Evolutionary conservation across 352 stramenopile species (phyloP).

Genomic region (Phytopythium delawarense): DNA sequence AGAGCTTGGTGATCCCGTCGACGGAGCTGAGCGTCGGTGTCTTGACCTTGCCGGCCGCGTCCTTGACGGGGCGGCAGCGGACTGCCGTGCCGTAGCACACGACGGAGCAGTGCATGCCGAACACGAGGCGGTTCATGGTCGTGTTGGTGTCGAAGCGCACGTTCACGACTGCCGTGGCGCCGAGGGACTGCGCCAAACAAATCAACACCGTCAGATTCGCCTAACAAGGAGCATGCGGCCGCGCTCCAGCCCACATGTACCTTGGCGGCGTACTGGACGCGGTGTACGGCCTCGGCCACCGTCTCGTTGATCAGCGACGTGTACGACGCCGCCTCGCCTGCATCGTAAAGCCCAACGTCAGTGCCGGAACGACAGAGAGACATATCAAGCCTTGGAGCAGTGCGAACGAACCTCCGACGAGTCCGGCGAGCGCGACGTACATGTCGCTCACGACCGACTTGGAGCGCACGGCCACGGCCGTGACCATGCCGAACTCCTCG

Average conservation of each 20-base stretch:
- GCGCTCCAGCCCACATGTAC: slow-evolving; percentile 6
- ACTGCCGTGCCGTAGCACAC: slow-evolving; percentile 80
- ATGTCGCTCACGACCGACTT: slow-evolving; percentile 83
- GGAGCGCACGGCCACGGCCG: slow-evolving; percentile 67
- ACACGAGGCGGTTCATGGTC: slow-evolving; percentile 84
- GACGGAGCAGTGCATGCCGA: slow-evolving; percentile 77
- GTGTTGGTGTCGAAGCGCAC: slow-evolving; percentile 83
- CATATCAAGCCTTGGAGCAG: neutral
- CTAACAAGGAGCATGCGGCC: neutral
- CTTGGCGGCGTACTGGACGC: slow-evolving; percentile 67
- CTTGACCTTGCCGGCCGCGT: slow-evolving; percentile 7
- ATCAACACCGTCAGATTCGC: neutral
- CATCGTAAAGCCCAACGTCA: neutral
- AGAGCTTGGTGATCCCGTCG: slow-evolving; percentile 3
- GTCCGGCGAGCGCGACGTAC: slow-evolving; percentile 64
- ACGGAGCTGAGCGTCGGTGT: slow-evolving; percentile 1
- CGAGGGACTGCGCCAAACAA: slow-evolving; percentile 32
- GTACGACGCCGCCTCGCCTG: slow-evolving; percentile 69
- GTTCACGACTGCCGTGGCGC: slow-evolving; percentile 73
- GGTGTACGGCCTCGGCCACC: slow-evolving; percentile 69
- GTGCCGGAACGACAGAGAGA: neutral
- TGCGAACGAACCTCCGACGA: slow-evolving; percentile 44
- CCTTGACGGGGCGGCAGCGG: slow-evolving; percentile 36
- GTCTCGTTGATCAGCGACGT: slow-evolving; percentile 84
- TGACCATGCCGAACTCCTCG: slow-evolving; percentile 75